Conservation (phyloP, 2,329 filamentous ascomycete species). For the Grosmannia penicillata region DNA sequence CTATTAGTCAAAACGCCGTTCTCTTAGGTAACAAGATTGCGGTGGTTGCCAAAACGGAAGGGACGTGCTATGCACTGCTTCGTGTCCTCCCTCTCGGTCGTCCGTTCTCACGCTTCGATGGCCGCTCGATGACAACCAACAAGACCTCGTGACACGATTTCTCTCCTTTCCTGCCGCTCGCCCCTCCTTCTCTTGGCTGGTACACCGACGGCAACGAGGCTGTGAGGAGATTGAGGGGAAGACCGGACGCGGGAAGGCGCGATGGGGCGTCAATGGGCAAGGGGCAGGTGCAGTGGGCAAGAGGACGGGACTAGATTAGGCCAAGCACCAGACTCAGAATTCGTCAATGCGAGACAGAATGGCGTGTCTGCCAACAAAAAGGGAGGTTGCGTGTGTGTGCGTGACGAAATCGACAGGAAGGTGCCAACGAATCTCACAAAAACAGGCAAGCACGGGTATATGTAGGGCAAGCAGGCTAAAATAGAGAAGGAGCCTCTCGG, state of each 20-base stretch:
- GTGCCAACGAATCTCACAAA: no score
- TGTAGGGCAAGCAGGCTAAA: no score
- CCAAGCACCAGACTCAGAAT: background rate
- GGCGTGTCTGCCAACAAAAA: no score
- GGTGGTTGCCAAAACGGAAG: slow-evolving; percentile 1
- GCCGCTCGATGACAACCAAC: no score
- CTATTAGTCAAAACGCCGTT: slow-evolving; percentile 29
- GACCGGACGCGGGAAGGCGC: background rate
- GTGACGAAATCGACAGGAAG: background rate
- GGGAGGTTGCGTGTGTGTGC: background rate
- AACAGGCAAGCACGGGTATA: no score
- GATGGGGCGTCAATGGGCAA: no score
- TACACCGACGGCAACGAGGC: background rate
- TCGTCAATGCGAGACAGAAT: slow-evolving; percentile 8
- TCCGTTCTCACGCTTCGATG: background rate
- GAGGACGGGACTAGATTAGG: background rate
- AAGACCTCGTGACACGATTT: background rate
- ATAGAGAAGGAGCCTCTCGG: no score
- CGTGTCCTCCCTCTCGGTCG: slow-evolving; percentile 1
- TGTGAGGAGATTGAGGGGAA: background rate
- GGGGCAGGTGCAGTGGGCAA: no score
- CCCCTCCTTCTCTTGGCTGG: background rate
- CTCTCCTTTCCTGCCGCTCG: background rate
- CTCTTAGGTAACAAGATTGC: slow-evolving; percentile 29
- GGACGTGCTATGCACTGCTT: slow-evolving; percentile 2